Percentiles rank a stretch among this genome's conserved stretches.
Conservation (phyloP, 2,329 filamentous ascomycete genomes). For the Mariannaea sp. region DNA sequence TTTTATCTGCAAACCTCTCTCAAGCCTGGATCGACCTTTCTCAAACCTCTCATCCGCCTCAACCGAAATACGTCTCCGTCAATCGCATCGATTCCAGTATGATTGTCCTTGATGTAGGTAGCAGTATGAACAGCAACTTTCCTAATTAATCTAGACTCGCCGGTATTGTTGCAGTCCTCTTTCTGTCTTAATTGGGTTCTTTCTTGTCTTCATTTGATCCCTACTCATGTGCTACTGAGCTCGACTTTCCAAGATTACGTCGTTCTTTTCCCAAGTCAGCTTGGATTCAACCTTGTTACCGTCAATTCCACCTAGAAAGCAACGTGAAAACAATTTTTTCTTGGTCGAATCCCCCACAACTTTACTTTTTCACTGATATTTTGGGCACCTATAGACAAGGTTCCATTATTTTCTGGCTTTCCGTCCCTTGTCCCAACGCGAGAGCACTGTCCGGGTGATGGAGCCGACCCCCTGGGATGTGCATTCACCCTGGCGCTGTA, state of each 20-base stretch:
- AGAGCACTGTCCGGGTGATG: conserved; percentile 29
- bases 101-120: no score
- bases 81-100: no score
- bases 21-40: no score
- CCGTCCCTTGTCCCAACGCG: no score
- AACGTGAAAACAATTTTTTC: no score
- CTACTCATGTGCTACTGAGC: neutral
- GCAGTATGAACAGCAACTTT: neutral
- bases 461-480: conserved; percentile 25
- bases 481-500: conserved; percentile 21
- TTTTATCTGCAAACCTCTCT: no score
- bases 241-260: neutral
- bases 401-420: conserved; percentile 23
- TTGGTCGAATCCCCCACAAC: conserved; percentile 13
- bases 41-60: no score
- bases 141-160: conserved; percentile 6
- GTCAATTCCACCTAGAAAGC: neutral
- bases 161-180: no score
- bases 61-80: no score
- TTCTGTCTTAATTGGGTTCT: no score
- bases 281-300: neutral
- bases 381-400: conserved; percentile 23
- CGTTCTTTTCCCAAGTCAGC: conserved; percentile 3
- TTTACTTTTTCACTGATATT: conserved; percentile 22
- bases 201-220: conserved; percentile 8